Evolutionary conservation across 2,329 filamentous ascomycete species (phyloP).

Genomic region (Hirsutella thompsonii): DNA sequence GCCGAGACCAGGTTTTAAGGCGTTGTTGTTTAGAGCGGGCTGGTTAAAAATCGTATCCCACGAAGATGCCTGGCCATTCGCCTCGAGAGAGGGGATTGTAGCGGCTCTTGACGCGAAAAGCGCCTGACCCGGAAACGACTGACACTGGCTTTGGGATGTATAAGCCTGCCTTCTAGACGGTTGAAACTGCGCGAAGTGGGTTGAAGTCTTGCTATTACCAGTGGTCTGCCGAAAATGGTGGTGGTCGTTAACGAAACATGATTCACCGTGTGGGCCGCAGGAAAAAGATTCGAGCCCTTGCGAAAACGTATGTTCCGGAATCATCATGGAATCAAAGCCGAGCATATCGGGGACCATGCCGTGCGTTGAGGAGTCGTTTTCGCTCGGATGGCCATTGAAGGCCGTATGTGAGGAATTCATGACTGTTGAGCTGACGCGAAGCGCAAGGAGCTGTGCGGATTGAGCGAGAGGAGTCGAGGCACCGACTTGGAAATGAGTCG

Average conservation of each 20-base stretch:
- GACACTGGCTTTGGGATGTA: neutral
- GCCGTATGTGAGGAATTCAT: conserved; percentile 12
- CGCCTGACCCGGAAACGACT: neutral
- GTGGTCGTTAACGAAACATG: conserved; percentile 14
- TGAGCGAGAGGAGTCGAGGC: no score
- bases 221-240: conserved; percentile 7
- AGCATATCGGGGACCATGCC: conserved; percentile 12
- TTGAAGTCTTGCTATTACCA: conserved; percentile 5
- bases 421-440: neutral
- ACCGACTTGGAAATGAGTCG: no score
- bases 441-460: no score
- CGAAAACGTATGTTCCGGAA: conserved; percentile 11
- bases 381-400: conserved; percentile 9
- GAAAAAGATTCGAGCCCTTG: conserved; percentile 14
- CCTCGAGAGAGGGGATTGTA: neutral
- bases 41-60: conserved; percentile 9
- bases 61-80: conserved; percentile 4
- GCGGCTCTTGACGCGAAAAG: no score
- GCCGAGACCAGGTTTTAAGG: conserved; percentile 1
- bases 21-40: conserved; percentile 1
- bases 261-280: conserved; percentile 17
- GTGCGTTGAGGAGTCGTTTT: conserved; percentile 13
- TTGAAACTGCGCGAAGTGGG: conserved; percentile 4
- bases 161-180: neutral
- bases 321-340: conserved; percentile 14